phyloP scores from a whole-genome alignment of 2,329 filamentous ascomycete species.

The Myotisia sp. region DNA sequence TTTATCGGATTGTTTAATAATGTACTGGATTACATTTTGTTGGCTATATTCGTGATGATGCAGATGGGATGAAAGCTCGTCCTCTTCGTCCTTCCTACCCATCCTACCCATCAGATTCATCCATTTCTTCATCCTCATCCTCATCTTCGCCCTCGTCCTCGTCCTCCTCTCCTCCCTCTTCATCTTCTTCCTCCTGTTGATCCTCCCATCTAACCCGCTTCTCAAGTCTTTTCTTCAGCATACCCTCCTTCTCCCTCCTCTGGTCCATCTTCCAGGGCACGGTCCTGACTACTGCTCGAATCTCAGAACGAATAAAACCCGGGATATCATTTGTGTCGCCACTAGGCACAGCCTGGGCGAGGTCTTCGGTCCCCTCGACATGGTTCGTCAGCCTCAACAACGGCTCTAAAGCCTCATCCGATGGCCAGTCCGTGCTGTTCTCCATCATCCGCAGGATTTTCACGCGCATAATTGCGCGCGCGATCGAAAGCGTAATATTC shows the following conservation, averaged over 20 bases:
- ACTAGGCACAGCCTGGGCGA: conserved; percentile 13
- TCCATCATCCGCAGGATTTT: conserved; percentile 58
- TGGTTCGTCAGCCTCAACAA: conserved; percentile 28
- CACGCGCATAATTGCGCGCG: conserved; percentile 72
- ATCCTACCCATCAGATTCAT: conserved; percentile 1
- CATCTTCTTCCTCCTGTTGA: conserved; percentile 10
- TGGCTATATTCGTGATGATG: too few species aligned
- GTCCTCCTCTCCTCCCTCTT: conserved; percentile 11
- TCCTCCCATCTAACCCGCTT: conserved; percentile 15
- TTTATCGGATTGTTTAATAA: too few species aligned
- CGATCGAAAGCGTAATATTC: conserved; percentile 67
- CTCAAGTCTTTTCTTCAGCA: conserved; percentile 6
- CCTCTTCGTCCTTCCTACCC: neutral
- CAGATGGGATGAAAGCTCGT: too few species aligned
- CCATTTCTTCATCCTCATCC: conserved; percentile 8
- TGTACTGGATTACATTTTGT: too few species aligned
- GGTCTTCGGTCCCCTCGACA: conserved; percentile 14
- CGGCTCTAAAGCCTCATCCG: conserved; percentile 23
- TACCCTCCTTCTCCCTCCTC: conserved; percentile 4
- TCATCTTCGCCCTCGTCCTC: conserved; percentile 10
- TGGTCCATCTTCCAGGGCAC: conserved; percentile 12
- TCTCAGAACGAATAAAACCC: conserved; percentile 23
- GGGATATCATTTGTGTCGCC: conserved; percentile 15
- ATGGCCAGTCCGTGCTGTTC: conserved; percentile 14
- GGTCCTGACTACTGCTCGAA: conserved; percentile 22